Base-by-base conservation (phyloP, 176 grass and related monocot species). In the Puya raimondii region DNA sequence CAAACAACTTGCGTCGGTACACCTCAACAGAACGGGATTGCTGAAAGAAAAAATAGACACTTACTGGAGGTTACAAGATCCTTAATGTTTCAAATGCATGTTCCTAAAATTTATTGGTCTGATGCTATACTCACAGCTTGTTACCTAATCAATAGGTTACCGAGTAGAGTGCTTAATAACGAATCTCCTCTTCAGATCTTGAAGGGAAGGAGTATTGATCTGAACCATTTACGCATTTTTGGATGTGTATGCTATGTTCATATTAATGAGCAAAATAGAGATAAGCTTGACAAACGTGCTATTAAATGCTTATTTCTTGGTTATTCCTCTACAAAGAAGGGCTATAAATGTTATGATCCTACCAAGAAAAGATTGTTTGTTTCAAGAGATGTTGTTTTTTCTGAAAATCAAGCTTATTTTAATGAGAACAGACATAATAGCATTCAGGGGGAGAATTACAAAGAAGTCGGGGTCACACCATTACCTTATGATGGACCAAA, bases 61-160 rank as follows among this genome's bases (percentile, higher is more conserved):
- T 9, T 74, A 54, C 6, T 73, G 2, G 70, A 54, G 8, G 49
- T 57, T 21, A 57, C 50, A 2, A 54, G 70, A 57, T 56, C 2
- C 52, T 16, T 13, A 3, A 15, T 49, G 12, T 47, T 63, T 33
- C 51, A 74, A 63, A 26, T 10, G 1, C 16, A 63, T 48, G 72
- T 74, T 47, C 72, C 72, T 47, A 5, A 64, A 64, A 14, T 2
- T 6, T 63, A 18, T 42, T 74, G 53, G 72, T 33, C 20, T 4
- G 10, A 63, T 65, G 72, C 56, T 14, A 15, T 65, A 2, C 42
- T 49, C 4, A 74, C 72, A 33, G 22, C 56, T 48, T 7, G 4
- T 17, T 74, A 74, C 22, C 9, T 74, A 7, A 74, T 74, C 12
- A 74, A 74, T 74, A 74, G 72, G 48, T 2, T 64, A 9, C 23